Base-by-base conservation (phyloP, 495 filamentous ascomycete species). In the Amphirosellinia nigrospora region DNA sequence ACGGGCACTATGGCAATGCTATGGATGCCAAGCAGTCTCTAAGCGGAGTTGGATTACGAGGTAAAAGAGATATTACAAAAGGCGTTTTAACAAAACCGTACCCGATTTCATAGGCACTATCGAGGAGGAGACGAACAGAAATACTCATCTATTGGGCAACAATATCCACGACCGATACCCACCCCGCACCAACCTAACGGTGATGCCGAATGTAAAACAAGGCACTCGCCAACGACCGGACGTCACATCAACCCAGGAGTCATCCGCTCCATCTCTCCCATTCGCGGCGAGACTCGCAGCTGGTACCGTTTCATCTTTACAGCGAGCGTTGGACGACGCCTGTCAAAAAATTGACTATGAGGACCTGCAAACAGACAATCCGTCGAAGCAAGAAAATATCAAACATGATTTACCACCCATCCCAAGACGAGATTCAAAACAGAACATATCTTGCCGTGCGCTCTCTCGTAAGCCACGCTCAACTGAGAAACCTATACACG, bases 261-360 rank as follows among this genome's bases (percentile, higher is more conserved):
- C 77, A 19, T 69, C 71, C 34, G 59, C 66, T 41, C 73, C 67
- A 58, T 74, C 71, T 21, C 59, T 82, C 16, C 79, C 80, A 30
- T 75, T 76, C 59, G 74, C 77, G 26, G 79, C 79, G 56, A 76
- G 72, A 46, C 71, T 77, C 66, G 75, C 77, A 26, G 55, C 73
- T 21, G 67, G 74, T 26, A 78, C 79, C 11, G 70, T 72, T 30
- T 82, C 78, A 4, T 81, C 77, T 3, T 72, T 81, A 26, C 77
- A 82, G 28, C 72, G 75, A 56, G 80, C 81, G 19, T 71, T 83
- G 2, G 75, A 82, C 28, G 77, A 79, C 38, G 78, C 79, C 15
- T 78, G 75, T 23, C 69, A 74, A 10, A 76, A 80, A 39, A 53
- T 83, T 15, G 77, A 81, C 0, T 72, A 70, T 9, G 78, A 80